Evolutionary conservation across 164 flowering plant species (phyloP).

Genomic region (Annona squamosa): DNA sequence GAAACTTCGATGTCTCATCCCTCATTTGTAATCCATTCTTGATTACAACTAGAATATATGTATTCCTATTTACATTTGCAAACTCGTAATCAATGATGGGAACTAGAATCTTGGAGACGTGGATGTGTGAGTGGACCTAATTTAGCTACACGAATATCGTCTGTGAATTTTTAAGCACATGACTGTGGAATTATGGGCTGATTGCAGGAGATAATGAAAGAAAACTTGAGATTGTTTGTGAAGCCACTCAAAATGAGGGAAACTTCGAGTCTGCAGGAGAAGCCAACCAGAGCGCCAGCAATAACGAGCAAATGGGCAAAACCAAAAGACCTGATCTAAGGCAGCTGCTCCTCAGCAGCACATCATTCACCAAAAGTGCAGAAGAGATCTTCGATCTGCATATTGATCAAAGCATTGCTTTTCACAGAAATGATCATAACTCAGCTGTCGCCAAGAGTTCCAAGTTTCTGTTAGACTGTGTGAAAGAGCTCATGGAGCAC

Average conservation of each 20-base stretch:
- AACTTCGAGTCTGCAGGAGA: slow-evolving; percentile 18
- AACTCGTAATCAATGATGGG: background rate
- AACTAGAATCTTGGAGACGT: background rate
- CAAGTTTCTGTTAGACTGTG: slow-evolving; percentile 44
- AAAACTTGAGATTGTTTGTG: slow-evolving; percentile 7
- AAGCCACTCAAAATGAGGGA: slow-evolving; percentile 10
- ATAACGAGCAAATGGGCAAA: slow-evolving; percentile 5
- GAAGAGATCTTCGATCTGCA: slow-evolving; percentile 44
- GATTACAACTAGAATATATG: background rate
- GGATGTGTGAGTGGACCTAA: background rate
- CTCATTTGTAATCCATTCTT: background rate
- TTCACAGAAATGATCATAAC: slow-evolving; percentile 6
- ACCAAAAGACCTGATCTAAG: slow-evolving; percentile 12
- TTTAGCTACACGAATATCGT: too few relatives aligned
- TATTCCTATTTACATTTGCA: background rate
- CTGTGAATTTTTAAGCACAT: background rate
- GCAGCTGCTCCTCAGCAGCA: slow-evolving; percentile 35
- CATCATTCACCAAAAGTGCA: slow-evolving; percentile 40
- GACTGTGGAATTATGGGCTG: background rate
- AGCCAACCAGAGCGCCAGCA: slow-evolving; percentile 9
- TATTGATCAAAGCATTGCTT: slow-evolving; percentile 7
- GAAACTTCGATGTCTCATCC: background rate
- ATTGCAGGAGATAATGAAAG: slow-evolving; percentile 25
- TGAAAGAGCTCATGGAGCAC: slow-evolving; percentile 45
- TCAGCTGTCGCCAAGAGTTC: slow-evolving; percentile 11